phyloP scores from a whole-genome alignment of 345 rosid species.

The Populus euphratica region DNA sequence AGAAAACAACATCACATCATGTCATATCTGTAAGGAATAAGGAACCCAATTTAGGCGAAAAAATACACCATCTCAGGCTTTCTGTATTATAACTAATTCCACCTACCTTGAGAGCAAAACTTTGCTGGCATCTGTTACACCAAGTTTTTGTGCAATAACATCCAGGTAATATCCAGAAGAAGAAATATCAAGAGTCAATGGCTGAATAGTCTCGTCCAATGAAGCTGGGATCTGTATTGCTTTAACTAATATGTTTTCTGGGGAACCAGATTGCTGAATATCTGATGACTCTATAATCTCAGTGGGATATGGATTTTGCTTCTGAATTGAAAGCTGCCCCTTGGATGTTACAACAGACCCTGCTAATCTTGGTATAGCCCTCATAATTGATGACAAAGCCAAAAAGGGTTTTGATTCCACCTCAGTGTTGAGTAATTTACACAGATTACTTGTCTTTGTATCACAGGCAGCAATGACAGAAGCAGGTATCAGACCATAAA shows the following conservation, averaged over 20 bases:
- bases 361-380: slow-evolving; percentile 59
- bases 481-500: slow-evolving; percentile 61
- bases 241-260: slow-evolving; percentile 22
- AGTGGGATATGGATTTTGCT: slow-evolving; percentile 50
- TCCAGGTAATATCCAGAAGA: slow-evolving; percentile 64
- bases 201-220: slow-evolving; percentile 40
- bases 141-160: slow-evolving; percentile 58
- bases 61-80: not conserved
- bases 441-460: slow-evolving; percentile 53
- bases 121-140: slow-evolving; percentile 54
- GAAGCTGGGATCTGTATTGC: slow-evolving; percentile 55
- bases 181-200: slow-evolving; percentile 42
- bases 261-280: slow-evolving; percentile 34
- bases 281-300: slow-evolving; percentile 39
- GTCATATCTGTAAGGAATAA: not conserved
- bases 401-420: slow-evolving; percentile 60
- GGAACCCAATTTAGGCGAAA: not conserved
- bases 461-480: slow-evolving; percentile 70
- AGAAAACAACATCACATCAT: no score
- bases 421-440: slow-evolving; percentile 60
- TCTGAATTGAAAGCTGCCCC: slow-evolving; percentile 47
- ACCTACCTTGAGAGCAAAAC: slow-evolving; percentile 74
- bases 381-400: slow-evolving; percentile 50
- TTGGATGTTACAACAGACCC: slow-evolving; percentile 41
- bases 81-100: slow-evolving; percentile 1